Evolutionary conservation across 2,329 filamentous ascomycete species (phyloP).

Genomic region (Colletotrichum sublineola): DNA sequence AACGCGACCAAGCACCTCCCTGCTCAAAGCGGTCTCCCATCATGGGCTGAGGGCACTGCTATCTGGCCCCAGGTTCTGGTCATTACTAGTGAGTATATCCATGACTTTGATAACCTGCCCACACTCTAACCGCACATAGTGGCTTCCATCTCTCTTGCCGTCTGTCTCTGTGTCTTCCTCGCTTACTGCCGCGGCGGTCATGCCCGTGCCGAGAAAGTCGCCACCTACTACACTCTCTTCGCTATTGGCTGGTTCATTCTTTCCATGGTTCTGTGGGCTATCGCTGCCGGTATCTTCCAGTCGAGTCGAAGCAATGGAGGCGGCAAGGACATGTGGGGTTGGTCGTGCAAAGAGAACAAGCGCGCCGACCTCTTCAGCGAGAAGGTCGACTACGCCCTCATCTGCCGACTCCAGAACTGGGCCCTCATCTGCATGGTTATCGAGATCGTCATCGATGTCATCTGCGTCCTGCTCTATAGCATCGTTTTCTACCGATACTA

Average conservation of each 20-base stretch:
- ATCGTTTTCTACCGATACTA: conserved; percentile 98
- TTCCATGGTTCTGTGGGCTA: conserved; percentile 91
- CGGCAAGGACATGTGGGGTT: conserved; percentile 96
- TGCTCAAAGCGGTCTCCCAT: conserved; percentile 81
- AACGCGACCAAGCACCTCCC: conserved; percentile 84
- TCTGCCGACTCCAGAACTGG: conserved; percentile 97
- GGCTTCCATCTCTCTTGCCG: conserved; percentile 82
- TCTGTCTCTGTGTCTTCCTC: conserved; percentile 84
- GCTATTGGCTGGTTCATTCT: conserved; percentile 94
- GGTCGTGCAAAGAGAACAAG: conserved; percentile 94
- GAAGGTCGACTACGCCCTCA: conserved; percentile 87
- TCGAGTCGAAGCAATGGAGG: conserved; percentile 76
- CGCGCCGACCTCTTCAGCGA: conserved; percentile 82
- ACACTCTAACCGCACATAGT: conserved; percentile 56
- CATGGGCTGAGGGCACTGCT: conserved; percentile 85
- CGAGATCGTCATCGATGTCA: conserved; percentile 91
- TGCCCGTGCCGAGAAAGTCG: conserved; percentile 88
- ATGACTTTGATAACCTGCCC: not conserved
- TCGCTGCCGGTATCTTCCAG: conserved; percentile 88
- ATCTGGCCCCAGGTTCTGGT: conserved; percentile 92
- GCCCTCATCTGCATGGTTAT: conserved; percentile 96
- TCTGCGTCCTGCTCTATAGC: conserved; percentile 92
- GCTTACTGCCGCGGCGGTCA: conserved; percentile 93
- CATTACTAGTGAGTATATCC: conserved; percentile 59
- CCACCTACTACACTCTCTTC: conserved; percentile 95